Evolutionary conservation across 192 early-diverging fungal genomes (phyloP).

Genomic region (Cetraspora pellucida): DNA sequence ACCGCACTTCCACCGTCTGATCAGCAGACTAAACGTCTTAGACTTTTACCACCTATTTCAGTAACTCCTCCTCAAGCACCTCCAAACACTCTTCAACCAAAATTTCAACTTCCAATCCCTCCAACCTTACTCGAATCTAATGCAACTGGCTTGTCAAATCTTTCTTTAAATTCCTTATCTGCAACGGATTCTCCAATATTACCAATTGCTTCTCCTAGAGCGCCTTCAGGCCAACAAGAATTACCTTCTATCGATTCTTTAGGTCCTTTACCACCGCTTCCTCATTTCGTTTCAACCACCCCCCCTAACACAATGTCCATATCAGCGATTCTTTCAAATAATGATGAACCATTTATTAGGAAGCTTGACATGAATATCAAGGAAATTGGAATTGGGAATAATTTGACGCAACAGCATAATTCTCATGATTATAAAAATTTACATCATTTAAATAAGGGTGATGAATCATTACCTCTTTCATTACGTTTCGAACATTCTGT

Average conservation of each 20-base stretch:
- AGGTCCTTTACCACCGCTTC: not conserved
- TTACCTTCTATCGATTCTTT: conserved; percentile 24
- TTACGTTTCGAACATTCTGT: not conserved
- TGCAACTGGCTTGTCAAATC: not conserved
- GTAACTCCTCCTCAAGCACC: not conserved
- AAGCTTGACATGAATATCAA: conserved; percentile 23
- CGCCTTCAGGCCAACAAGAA: not conserved
- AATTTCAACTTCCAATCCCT: conserved; percentile 1
- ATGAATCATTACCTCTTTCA: not conserved
- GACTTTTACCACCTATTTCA: conserved; percentile 25
- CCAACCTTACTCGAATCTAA: not conserved
- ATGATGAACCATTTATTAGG: conserved; percentile 13
- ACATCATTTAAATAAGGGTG: not conserved
- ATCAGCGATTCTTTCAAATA: conserved; percentile 13
- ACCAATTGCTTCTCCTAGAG: not conserved
- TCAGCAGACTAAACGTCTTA: conserved; percentile 27
- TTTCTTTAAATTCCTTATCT: not conserved
- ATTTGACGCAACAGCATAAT: not conserved
- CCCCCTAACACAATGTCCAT: conserved; percentile 9
- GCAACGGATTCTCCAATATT: conserved; percentile 8
- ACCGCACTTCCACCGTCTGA: not conserved
- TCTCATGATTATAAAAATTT: not conserved
- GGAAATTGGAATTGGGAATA: not conserved
- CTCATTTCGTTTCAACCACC: not conserved
- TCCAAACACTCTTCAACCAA: not conserved